A percentile compares a stretch with the other conserved stretches of the same genome.
These are phyloP conservation scores for Quercus glauca DNA, from an alignment of 306 rosid genomes.

Conservation along the genomic window DNA sequence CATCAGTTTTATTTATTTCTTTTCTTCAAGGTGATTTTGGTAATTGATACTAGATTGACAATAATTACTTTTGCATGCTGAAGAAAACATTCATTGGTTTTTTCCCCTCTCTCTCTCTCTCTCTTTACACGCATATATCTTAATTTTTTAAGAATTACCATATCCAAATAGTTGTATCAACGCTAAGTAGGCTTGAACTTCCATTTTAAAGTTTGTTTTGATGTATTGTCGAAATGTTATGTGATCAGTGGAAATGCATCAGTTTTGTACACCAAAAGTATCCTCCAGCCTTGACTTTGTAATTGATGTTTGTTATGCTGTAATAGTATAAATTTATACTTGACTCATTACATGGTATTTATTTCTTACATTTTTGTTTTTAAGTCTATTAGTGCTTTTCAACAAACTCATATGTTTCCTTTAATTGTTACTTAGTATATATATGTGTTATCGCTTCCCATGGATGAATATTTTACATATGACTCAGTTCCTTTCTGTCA, in stretches of 20 bases:
- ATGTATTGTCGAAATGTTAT: not conserved
- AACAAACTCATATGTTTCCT: not conserved
- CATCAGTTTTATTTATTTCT: not conserved
- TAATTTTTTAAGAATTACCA: not conserved
- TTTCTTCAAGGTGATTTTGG: not conserved
- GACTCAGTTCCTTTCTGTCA: not conserved
- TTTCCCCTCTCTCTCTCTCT: too few species aligned
- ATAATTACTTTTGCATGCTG: too few species aligned
- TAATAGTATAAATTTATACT: not conserved
- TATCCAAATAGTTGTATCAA: not conserved
- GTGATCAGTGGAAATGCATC: not conserved
- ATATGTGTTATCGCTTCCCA: not conserved
- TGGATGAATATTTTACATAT: not conserved
- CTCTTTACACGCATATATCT: too few species aligned
- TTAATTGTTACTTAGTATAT: too few species aligned
- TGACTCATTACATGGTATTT: not conserved
- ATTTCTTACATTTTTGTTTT: not conserved
- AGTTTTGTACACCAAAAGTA: not conserved
- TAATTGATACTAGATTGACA: not conserved
- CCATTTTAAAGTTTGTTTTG: not conserved
- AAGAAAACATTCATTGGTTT: too few species aligned
- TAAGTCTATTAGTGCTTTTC: not conserved
- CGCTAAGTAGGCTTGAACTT: not conserved
- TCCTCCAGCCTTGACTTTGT: not conserved
- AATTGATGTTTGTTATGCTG: not conserved